phyloP scores from a whole-genome alignment of 2,329 filamentous ascomycete species.

The Exophiala xenobiotica region DNA sequence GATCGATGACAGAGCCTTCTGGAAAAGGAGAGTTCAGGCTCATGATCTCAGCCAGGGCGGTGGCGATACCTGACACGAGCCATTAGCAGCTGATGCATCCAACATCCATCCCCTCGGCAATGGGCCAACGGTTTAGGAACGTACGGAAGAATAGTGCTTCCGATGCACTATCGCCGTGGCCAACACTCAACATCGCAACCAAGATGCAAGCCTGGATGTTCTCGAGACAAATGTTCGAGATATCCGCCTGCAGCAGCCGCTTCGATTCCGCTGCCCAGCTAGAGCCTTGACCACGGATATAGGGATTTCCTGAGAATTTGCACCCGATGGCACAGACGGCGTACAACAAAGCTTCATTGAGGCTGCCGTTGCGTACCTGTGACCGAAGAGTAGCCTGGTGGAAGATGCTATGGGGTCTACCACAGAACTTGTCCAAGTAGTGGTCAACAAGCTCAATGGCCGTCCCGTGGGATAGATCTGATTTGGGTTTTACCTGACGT shows the following conservation, averaged over 20 bases:
- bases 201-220: slow-evolving; percentile 38
- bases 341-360: neutral
- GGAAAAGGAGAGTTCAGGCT: neutral
- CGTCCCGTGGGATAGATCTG: neutral
- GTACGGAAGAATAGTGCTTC: slow-evolving; percentile 37
- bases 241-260: slow-evolving; percentile 4
- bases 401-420: slow-evolving; percentile 4
- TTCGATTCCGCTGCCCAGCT: neutral
- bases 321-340: slow-evolving; percentile 9
- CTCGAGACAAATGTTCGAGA: slow-evolving; percentile 24
- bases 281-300: neutral
- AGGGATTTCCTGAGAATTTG: slow-evolving; percentile 9
- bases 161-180: slow-evolving; percentile 29
- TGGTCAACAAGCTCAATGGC: slow-evolving; percentile 4
- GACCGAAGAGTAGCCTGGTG: slow-evolving; percentile 3
- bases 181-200: slow-evolving; percentile 31
- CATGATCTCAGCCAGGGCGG: slow-evolving; percentile 8
- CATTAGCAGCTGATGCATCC: neutral
- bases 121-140: neutral
- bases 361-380: neutral
- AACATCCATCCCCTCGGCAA: neutral
- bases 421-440: slow-evolving; percentile 5
- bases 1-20: slow-evolving; percentile 18
- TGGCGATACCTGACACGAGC: slow-evolving; percentile 5
- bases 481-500: neutral